A percentile compares a stretch with the other conserved stretches of the same genome.
phyloP scores from a whole-genome alignment of 2,329 filamentous ascomycete species.

The Pleurostoma richardsiae region DNA sequence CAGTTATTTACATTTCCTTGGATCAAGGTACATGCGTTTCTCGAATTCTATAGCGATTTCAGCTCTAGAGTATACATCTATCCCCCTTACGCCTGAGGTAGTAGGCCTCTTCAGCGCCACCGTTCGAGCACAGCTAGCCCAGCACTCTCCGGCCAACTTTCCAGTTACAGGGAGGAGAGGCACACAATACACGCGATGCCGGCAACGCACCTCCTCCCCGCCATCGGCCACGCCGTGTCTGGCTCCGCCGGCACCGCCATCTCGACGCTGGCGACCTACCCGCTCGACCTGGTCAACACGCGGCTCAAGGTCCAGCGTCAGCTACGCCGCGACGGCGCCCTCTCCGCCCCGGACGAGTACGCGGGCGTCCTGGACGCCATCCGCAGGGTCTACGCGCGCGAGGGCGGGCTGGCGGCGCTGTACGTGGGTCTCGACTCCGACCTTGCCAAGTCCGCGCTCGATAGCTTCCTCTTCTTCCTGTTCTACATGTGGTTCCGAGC shows the following conservation, averaged over 20 bases:
- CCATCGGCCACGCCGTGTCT: constrained; percentile 75
- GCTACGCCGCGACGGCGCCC: constrained; percentile 30
- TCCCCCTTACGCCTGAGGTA: no score
- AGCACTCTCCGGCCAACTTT: no score
- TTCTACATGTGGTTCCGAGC: constrained; percentile 58
- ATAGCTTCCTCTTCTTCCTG: constrained; percentile 83
- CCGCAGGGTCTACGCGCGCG: constrained; percentile 62
- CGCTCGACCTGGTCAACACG: constrained; percentile 75
- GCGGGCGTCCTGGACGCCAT: constrained; percentile 64
- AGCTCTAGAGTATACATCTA: no score
- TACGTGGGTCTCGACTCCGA: constrained; percentile 63
- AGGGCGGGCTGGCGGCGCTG: constrained; percentile 67
- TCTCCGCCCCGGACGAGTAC: constrained; percentile 43
- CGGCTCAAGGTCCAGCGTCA: constrained; percentile 74
- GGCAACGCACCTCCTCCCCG: constrained; percentile 49
- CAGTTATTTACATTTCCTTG: no score
- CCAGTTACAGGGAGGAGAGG: no score
- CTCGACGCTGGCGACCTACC: constrained; percentile 75
- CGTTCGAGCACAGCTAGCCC: no score
- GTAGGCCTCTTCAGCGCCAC: no score
- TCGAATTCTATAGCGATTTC: no score
- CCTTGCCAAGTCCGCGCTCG: constrained; percentile 61
- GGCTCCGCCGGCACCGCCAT: constrained; percentile 74
- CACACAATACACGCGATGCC: constrained; percentile 5
- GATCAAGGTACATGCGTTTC: no score